phyloP scores from a whole-genome alignment of 164 flowering plant genomes.

The Amborella trichopoda region DNA sequence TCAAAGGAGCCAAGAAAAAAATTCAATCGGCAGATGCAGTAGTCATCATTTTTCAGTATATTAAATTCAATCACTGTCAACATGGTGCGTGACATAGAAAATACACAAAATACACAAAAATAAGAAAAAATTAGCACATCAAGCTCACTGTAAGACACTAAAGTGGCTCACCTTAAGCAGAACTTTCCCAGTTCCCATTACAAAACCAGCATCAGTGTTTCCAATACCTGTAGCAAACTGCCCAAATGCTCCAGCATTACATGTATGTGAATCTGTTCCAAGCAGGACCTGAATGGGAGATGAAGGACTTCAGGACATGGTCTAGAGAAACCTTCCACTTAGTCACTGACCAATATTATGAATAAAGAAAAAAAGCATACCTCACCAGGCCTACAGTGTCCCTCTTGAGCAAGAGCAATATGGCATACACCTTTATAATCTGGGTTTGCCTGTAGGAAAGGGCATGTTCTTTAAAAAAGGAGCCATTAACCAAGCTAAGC shows the following conservation, averaged over 20 bases:
- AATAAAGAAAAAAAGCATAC: slow-evolving; percentile 15
- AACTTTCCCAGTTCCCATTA: slow-evolving; percentile 81
- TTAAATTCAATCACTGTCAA: too few relatives aligned
- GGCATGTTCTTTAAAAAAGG: neutral
- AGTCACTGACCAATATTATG: too few relatives aligned
- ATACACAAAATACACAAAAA: too few relatives aligned
- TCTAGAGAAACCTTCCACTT: neutral
- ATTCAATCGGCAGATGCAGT: too few relatives aligned
- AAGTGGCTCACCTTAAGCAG: slow-evolving; percentile 94
- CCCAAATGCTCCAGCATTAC: slow-evolving; percentile 99
- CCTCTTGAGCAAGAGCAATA: slow-evolving; percentile 97
- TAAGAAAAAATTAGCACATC: too few relatives aligned
- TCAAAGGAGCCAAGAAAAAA: too few relatives aligned
- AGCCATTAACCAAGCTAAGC: too few relatives aligned
- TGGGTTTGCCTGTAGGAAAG: slow-evolving; percentile 72
- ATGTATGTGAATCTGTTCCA: slow-evolving; percentile 98
- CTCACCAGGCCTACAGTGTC: slow-evolving; percentile 99
- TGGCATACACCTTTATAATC: slow-evolving; percentile 99
- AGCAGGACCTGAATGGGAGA: slow-evolving; percentile 50
- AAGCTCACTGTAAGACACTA: too few relatives aligned
- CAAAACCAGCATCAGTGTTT: slow-evolving; percentile 96
- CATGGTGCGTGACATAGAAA: too few relatives aligned
- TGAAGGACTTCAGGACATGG: slow-evolving; percentile 1
- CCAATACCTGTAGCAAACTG: slow-evolving; percentile 99
- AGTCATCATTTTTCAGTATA: too few relatives aligned